Percentiles rank a stretch among this genome's conserved stretches.
Evolutionary conservation across 345 rosid genomes (phyloP).

Genomic region (Cochlearia excelsa): DNA sequence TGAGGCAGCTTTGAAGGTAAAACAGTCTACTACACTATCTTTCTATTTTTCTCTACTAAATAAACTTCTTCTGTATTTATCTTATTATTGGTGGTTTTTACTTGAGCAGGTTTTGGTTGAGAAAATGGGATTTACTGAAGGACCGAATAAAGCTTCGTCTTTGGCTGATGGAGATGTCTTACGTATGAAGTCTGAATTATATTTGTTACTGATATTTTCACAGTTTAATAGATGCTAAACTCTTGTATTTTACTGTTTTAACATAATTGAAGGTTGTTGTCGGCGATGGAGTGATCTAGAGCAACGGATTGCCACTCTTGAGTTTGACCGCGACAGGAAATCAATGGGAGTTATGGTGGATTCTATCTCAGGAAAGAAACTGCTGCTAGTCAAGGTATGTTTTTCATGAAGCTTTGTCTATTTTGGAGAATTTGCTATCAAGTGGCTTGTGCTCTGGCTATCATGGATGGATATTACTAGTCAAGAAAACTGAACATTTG

Average conservation of each 20-base stretch:
- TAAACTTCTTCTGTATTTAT: slow-evolving; percentile 3
- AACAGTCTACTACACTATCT: slow-evolving; percentile 17
- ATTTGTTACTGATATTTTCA: background rate
- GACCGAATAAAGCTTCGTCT: slow-evolving; percentile 39
- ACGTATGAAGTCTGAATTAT: slow-evolving; percentile 43
- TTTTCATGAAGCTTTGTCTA: slow-evolving; percentile 1
- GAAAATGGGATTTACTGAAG: slow-evolving; percentile 87
- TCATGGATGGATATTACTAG: background rate
- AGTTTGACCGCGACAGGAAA: slow-evolving; percentile 85
- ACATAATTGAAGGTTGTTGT: slow-evolving; percentile 57
- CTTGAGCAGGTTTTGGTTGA: slow-evolving; percentile 78
- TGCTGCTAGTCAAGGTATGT: slow-evolving; percentile 79
- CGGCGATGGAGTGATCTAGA: slow-evolving; percentile 63
- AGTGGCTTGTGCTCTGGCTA: slow-evolving; percentile 21
- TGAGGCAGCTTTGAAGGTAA: slow-evolving; percentile 96
- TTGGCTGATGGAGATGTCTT: slow-evolving; percentile 41
- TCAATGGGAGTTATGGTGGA: slow-evolving; percentile 97
- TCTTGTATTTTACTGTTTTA: background rate
- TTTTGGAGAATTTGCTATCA: background rate
- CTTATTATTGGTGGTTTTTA: slow-evolving; percentile 1
- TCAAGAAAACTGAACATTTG: background rate
- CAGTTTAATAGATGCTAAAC: background rate
- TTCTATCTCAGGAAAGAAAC: slow-evolving; percentile 63
- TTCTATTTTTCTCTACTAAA: slow-evolving; percentile 9
- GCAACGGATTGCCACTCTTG: slow-evolving; percentile 87